Percentiles rank a stretch among this genome's conserved stretches.
Conservation (phyloP, 2,329 filamentous ascomycete genomes). For the Tolypocladium paradoxum region DNA sequence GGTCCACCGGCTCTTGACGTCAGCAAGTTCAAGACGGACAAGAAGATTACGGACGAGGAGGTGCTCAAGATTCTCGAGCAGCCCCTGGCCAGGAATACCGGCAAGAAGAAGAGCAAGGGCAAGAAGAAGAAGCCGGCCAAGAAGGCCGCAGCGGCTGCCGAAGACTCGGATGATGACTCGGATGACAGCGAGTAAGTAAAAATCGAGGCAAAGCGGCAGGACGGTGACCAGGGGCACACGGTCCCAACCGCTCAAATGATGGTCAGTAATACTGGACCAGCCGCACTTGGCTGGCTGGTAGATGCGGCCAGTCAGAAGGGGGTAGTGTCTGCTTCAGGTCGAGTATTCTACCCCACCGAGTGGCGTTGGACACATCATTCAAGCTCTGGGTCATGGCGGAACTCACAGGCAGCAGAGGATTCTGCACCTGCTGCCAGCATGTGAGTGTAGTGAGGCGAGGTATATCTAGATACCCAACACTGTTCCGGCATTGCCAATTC, state of each 20-base stretch:
- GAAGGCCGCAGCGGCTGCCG: conserved; percentile 27
- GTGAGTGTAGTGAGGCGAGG: conserved; percentile 5
- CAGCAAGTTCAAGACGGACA: conserved; percentile 81
- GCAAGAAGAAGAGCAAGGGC: conserved; percentile 88
- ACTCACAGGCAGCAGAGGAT: not conserved
- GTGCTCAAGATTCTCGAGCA: conserved; percentile 89
- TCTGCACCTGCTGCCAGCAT: not conserved
- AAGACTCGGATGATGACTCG: conserved; percentile 19
- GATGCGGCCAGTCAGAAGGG: not conserved
- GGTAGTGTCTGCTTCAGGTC: not conserved
- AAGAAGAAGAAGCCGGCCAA: conserved; percentile 55
- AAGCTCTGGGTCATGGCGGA: not conserved
- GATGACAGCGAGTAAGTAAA: conserved; percentile 10
- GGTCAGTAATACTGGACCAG: not conserved
- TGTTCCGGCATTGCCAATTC: conserved; percentile 2
- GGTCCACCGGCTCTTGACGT: conserved; percentile 66
- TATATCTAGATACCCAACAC: conserved; percentile 7
- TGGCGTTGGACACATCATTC: not conserved
- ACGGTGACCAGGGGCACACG: not conserved
- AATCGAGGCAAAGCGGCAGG: not conserved
- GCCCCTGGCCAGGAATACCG: conserved; percentile 76
- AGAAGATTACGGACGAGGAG: conserved; percentile 96
- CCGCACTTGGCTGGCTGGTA: not conserved
- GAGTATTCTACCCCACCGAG: not conserved
- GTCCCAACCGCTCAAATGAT: not conserved